Percentiles rank a stretch among this genome's conserved stretches.
Evolutionary conservation across 1,284 basidiomycete genomes (phyloP).

Genomic region (Amylostereum areolatum): DNA sequence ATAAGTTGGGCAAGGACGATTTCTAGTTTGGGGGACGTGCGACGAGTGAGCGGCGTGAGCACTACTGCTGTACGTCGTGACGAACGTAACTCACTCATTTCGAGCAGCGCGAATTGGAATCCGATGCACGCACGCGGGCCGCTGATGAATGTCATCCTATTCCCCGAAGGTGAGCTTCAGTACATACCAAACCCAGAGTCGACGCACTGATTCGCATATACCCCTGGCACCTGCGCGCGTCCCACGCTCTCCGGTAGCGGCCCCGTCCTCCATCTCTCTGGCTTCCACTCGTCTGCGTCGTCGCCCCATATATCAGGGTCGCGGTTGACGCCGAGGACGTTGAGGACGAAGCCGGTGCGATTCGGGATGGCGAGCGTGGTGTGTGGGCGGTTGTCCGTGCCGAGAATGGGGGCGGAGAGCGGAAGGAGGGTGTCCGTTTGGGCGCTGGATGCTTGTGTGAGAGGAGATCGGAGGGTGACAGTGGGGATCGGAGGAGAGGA

Average conservation of each 20-base stretch:
- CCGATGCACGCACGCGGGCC: slow-evolving; percentile 27
- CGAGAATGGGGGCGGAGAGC: slow-evolving; percentile 10
- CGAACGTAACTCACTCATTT: slow-evolving; percentile 17
- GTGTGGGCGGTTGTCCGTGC: slow-evolving; percentile 6
- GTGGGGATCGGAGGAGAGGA: neutral
- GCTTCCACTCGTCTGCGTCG: slow-evolving; percentile 19
- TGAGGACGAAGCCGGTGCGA: slow-evolving; percentile 10
- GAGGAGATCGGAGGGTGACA: neutral
- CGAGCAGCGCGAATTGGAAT: slow-evolving; percentile 24
- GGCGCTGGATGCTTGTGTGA: no score
- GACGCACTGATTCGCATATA: slow-evolving; percentile 18
- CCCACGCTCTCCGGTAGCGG: slow-evolving; percentile 13
- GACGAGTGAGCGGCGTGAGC: no score
- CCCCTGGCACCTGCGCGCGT: slow-evolving; percentile 14
- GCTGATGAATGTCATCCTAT: slow-evolving; percentile 27
- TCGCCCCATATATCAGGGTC: slow-evolving; percentile 14
- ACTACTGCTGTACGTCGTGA: neutral
- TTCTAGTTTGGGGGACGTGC: no score
- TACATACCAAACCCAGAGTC: slow-evolving; percentile 16
- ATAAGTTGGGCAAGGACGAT: neutral
- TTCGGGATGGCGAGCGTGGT: slow-evolving; percentile 4
- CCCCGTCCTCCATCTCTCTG: slow-evolving; percentile 20
- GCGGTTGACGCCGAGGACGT: slow-evolving; percentile 5
- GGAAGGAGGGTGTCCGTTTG: slow-evolving; percentile 11
- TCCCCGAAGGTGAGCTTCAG: neutral